Base-by-base conservation (phyloP, 2,329 filamentous ascomycete genomes). In the Verticillium nonalfalfae region DNA sequence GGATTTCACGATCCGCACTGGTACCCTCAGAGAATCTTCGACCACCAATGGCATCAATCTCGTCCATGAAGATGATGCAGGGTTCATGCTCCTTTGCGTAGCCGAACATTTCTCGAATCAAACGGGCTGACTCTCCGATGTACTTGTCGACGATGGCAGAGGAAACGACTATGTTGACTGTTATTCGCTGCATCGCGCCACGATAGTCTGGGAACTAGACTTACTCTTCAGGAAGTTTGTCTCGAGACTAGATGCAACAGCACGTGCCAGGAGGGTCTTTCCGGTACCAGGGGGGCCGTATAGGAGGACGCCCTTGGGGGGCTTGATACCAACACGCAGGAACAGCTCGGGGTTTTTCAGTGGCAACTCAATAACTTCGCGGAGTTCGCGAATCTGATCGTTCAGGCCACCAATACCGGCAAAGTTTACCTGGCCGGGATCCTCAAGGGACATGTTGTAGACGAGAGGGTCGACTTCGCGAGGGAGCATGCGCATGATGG, bases 11-110 rank as follows among this genome's bases (percentile, higher is more conserved):
- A 80, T 99, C 95, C 58, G 95, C 95, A 63, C 93, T 97, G 59
- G 95, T 99, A 68, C 96, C 95, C 76, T 99, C 95, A 0, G 92
- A 97, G 78, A 99, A 99, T 70, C 95, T 86, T 70, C 96, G 87
- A 65, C 96, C 96, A 75, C 95, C 95, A 72, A 99, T 99, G 72
- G 95, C 95, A 73, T 99, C 95, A 73, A 99, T 99, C 79, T 99
- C 95, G 82, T 99, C 96, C 95, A 99, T 99, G 85, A 99, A 99
- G 79, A 99, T 99, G 76, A 99, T 99, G 76, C 95, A 99, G 45
- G 95, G 95, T 77, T 99, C 95, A 76, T 99, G 95, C 76, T 99
- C 96, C 79, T 97, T 98, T 71, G 96, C 95, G 73, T 99, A 99
- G 62, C 95, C 96, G 73, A 99, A 99, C 96, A 99, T 99, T 77